phyloP scores from a whole-genome alignment of 345 rosid species.

The Brassica rapa region DNA sequence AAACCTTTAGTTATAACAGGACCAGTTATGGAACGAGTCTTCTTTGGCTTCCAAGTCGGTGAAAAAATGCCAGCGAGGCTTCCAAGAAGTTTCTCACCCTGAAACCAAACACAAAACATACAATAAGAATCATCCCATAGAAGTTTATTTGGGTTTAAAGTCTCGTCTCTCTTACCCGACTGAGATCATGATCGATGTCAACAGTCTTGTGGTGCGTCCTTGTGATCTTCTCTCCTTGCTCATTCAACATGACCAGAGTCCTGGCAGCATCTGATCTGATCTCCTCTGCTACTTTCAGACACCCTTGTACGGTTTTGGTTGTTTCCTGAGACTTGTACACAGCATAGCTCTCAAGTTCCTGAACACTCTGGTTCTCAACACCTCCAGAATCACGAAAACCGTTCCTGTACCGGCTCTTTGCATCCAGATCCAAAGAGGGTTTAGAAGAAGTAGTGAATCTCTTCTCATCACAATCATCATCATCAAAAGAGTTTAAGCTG shows the following conservation, averaged over 20 bases:
- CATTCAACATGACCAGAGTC: conserved; percentile 77
- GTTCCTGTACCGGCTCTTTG: conserved; percentile 39
- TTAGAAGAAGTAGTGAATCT: conserved; percentile 2
- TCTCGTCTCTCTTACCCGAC: conserved; percentile 55
- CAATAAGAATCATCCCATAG: not conserved
- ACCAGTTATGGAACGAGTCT: conserved; percentile 63
- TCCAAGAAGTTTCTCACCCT: conserved; percentile 97
- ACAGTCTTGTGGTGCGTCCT: conserved; percentile 64
- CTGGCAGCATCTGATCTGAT: conserved; percentile 74
- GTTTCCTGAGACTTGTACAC: conserved; percentile 84
- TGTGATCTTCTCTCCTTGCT: conserved; percentile 81
- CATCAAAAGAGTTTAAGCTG: conserved; percentile 54
- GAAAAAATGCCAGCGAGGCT: conserved; percentile 86
- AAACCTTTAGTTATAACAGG: conserved; percentile 70
- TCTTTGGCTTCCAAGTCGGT: conserved; percentile 91
- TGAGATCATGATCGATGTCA: conserved; percentile 77
- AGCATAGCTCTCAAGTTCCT: conserved; percentile 79
- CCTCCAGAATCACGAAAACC: conserved; percentile 78
- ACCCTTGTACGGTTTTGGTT: conserved; percentile 69
- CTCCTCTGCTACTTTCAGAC: conserved; percentile 84
- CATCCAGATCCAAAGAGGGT: conserved; percentile 8
- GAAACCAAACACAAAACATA: conserved; percentile 35
- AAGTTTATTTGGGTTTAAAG: not conserved
- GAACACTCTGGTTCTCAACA: conserved; percentile 73
- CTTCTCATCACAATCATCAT: conserved; percentile 17